Percentiles rank a stretch among this genome's conserved stretches.
Evolutionary conservation across 192 early-diverging fungal species (phyloP).

Genomic region (Coemansia sp.): DNA sequence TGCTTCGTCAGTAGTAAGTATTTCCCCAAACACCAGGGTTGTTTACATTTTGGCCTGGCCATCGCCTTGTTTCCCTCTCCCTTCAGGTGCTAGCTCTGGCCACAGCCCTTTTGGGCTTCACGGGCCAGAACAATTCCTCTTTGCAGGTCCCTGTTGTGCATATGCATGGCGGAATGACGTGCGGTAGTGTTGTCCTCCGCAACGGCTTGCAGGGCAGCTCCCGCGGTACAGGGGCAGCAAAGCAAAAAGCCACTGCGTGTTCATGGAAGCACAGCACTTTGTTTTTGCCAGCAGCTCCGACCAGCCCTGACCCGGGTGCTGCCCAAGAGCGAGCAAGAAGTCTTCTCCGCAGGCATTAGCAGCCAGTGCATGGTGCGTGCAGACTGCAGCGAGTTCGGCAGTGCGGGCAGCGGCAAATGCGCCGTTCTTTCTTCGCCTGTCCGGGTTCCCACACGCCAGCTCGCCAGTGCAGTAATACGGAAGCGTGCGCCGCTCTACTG

Average conservation of each 20-base stretch:
- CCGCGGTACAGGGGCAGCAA: neutral
- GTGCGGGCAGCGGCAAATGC: constrained; percentile 7
- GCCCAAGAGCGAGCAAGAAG: neutral
- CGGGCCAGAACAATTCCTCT: neutral
- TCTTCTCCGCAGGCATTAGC: constrained; percentile 4
- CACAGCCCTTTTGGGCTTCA: too few relatives aligned
- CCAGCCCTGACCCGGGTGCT: neutral
- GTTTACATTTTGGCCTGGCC: neutral
- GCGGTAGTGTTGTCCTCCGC: neutral
- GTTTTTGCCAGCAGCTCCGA: neutral
- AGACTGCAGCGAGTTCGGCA: neutral
- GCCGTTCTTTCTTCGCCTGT: neutral
- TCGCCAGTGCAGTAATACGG: neutral
- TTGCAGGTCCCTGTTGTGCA: neutral
- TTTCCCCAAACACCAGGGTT: neutral
- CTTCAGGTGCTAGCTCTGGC: too few relatives aligned
- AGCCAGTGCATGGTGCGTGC: constrained; percentile 2
- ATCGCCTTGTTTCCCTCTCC: neutral
- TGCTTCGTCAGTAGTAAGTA: too few relatives aligned
- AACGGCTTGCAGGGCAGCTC: neutral
- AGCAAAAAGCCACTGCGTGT: constrained; percentile 4
- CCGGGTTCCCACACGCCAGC: constrained; percentile 3
- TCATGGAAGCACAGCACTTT: constrained; percentile 2
- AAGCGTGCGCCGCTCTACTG: constrained; percentile 5
- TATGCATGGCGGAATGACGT: neutral